Evolutionary conservation across 1,284 basidiomycete genomes (phyloP).

Genomic region (Naganishia liquefaciens): DNA sequence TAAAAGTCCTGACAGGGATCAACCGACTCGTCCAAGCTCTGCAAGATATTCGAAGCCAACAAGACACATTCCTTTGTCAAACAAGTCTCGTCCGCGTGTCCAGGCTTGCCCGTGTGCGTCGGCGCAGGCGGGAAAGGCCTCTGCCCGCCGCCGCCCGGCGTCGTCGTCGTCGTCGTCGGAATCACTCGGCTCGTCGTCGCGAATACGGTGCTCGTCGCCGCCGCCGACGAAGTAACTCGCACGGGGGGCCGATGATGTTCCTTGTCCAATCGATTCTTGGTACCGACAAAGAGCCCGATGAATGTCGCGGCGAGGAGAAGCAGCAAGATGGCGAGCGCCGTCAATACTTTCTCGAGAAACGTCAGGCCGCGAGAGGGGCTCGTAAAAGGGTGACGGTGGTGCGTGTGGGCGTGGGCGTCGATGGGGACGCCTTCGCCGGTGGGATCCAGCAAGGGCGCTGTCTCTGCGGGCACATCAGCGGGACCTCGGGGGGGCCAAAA

Average conservation of each 20-base stretch:
- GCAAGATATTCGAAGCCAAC: conserved; percentile 77
- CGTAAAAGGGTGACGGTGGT: conserved; percentile 41
- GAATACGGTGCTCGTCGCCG: conserved; percentile 9
- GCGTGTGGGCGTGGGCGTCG: conserved; percentile 32
- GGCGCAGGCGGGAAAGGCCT: conserved; percentile 50
- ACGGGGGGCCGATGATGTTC: conserved; percentile 53
- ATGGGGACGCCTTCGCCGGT: conserved; percentile 28
- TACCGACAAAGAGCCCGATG: conserved; percentile 87
- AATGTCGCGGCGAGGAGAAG: conserved; percentile 81
- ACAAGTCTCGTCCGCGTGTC: conserved; percentile 63
- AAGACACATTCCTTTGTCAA: conserved; percentile 77
- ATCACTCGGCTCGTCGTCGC: conserved; percentile 37
- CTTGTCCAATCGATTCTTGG: conserved; percentile 71
- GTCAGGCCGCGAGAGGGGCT: conserved; percentile 64
- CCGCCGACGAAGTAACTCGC: conserved; percentile 46
- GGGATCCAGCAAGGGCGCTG: conserved; percentile 49
- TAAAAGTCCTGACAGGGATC: conserved; percentile 98
- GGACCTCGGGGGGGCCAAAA: not conserved
- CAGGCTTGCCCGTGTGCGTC: conserved; percentile 46
- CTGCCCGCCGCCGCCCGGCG: conserved; percentile 34
- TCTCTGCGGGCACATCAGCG: conserved; percentile 43
- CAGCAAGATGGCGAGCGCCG: conserved; percentile 71
- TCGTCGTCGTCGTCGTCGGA: conserved; percentile 46
- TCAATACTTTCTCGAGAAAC: conserved; percentile 78
- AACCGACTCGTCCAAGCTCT: conserved; percentile 73